Percentiles rank a stretch among this genome's conserved stretches.
Evolutionary conservation across 768 basidiomycete species (phyloP).

Genomic region (Arthromyces matolae): DNA sequence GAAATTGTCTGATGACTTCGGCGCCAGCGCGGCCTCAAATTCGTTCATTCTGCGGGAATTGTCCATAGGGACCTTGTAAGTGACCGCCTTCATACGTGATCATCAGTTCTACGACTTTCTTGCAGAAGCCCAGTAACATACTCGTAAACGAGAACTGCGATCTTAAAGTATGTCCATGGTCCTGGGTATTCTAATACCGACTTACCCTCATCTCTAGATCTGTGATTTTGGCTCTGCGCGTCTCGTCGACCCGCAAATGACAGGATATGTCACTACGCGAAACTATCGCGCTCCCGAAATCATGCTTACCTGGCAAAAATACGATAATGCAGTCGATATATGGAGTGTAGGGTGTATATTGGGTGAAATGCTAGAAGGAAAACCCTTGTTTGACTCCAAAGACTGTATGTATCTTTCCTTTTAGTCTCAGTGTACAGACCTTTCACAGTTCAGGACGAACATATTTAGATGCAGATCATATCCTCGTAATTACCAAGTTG

Average conservation of each 20-base stretch:
- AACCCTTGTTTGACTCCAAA: slow-evolving; percentile 98
- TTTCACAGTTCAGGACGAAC: too few relatives aligned
- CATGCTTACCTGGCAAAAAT: slow-evolving; percentile 99
- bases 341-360: slow-evolving; percentile 99
- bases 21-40: slow-evolving; percentile 99
- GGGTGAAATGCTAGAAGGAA: slow-evolving; percentile 99
- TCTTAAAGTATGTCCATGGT: slow-evolving; percentile 79
- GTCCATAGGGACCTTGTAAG: slow-evolving; percentile 93
- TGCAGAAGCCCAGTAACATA: slow-evolving; percentile 96
- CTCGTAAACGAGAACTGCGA: slow-evolving; percentile 99
- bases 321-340: slow-evolving; percentile 98
- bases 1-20: slow-evolving; percentile 3
- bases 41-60: slow-evolving; percentile 98
- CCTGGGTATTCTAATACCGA: slow-evolving; percentile 7
- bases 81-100: slow-evolving; percentile 3
- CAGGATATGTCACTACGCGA: slow-evolving; percentile 97
- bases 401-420: slow-evolving; percentile 71
- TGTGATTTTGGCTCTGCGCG: slow-evolving; percentile 98
- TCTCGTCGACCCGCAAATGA: slow-evolving; percentile 99
- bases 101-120: background rate
- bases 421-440: too few relatives aligned
- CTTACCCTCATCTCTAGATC: slow-evolving; percentile 56
- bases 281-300: slow-evolving; percentile 99
- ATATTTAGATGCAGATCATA: slow-evolving; percentile 99
- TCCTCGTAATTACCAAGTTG: slow-evolving; percentile 98